Evolutionary conservation across 805 yeast species (phyloP), one percentile per base, ranked within the genome.

Genomic region (Hermanozyma aechmeae): DNA sequence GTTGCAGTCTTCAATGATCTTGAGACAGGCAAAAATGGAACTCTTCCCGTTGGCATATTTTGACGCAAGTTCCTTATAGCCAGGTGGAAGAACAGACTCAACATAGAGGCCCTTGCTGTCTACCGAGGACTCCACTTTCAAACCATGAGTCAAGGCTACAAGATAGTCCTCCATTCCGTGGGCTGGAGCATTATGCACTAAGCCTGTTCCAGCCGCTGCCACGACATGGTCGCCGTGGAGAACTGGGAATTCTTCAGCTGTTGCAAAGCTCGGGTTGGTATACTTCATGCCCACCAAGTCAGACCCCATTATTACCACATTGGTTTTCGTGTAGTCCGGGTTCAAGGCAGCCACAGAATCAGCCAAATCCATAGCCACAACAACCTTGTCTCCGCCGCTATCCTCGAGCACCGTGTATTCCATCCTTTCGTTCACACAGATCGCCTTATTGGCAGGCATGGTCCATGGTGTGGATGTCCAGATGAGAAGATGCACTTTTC

Each of bases 391-490:
- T 10, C 51, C 50, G 0, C 32, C 35, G 2, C 54, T 42, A 11
- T 51, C 37, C 10, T 51, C 37, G 15, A 40, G 28, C 9, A 80
- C 39, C 1, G 76, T 70, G 48, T 92, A 92, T 0, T 51, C 47
- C 31, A 82, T 57, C 1, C 64, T 54, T 16, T 71, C 54, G 44
- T 84, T 75, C 24, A 80, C 66, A 25, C 92, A 78, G 24, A 92
- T 73, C 0, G 96, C 96, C 37, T 69, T 66, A 48, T 92, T 92
- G 0, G 95, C 78, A 4, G 84, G 82, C 18, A 92, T 63, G 0
- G 99, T 92, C 99, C 99, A 92, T 0, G 98, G 96, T 1, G 98
- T 92, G 1, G 96, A 87, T 0, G 99, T 92, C 99, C 99, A 92
- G 32, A 92, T 84, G 36, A 82, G 45, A 2, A 53, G 33, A n/a